phyloP scores from a whole-genome alignment of 352 stramenopile species.

The Pythium monospermum region DNA sequence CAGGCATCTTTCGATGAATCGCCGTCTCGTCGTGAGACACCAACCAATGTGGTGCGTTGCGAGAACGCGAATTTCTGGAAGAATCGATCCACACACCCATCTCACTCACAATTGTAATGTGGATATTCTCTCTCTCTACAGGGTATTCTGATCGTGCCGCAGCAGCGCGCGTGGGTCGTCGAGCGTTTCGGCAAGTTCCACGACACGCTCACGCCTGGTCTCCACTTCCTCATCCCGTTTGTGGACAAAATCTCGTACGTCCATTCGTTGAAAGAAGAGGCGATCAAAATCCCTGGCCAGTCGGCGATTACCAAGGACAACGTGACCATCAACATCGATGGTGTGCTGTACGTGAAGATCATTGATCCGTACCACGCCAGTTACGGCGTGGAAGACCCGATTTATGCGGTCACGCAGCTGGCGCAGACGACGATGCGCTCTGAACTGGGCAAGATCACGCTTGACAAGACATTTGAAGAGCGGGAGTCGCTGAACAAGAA shows the following conservation, averaged over 20 bases:
- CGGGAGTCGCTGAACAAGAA: conserved; percentile 89
- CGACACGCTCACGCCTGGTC: conserved; percentile 71
- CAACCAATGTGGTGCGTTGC: conserved; percentile 21
- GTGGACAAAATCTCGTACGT: conserved; percentile 90
- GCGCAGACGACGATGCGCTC: conserved; percentile 91
- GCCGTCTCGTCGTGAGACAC: conserved; percentile 20
- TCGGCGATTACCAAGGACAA: conserved; percentile 91
- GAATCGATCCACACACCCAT: no score
- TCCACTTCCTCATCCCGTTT: conserved; percentile 89
- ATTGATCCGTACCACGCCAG: conserved; percentile 86
- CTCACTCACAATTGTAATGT: background rate
- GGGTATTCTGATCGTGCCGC: conserved; percentile 84
- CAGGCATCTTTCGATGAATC: conserved; percentile 19
- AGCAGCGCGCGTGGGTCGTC: conserved; percentile 87
- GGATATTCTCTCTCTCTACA: conserved; percentile 14
- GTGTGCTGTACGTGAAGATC: conserved; percentile 91
- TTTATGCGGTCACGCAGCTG: conserved; percentile 89
- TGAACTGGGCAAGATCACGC: conserved; percentile 90
- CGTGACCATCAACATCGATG: conserved; percentile 90
- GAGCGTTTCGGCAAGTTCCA: conserved; percentile 92
- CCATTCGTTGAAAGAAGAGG: conserved; percentile 90
- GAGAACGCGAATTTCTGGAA: background rate
- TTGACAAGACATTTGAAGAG: conserved; percentile 93
- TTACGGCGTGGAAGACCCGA: conserved; percentile 84
- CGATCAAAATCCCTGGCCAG: conserved; percentile 88